Base-by-base conservation (phyloP, 106 monocot genomes). In the Allium sativum region DNA sequence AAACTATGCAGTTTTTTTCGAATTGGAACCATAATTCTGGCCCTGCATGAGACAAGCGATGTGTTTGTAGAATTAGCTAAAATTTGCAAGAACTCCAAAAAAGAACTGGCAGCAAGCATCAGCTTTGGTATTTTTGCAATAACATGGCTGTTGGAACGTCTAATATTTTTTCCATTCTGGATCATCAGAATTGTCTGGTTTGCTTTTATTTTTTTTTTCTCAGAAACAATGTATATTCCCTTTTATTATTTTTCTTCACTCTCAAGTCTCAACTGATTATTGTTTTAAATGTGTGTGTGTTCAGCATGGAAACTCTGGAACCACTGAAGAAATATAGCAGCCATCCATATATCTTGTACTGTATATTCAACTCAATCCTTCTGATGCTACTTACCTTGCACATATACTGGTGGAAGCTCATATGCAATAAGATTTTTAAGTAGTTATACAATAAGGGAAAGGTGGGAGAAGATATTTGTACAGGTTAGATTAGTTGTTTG, bases 381-480 rank as follows among this genome's bases (percentile, higher is more conserved):
- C 43, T 79, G 40, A 90, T 74, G 1, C 67, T 94, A 44, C 81
- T 94, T 54, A 68, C 79, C 0, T 90, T 94, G 65, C 94, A 94
- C 64, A 75, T 90, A 20, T 94, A 94, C 58, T 94, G 94, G 94
- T 81, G 94, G 86, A 77, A 90, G 65, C 77, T 94, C 41, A 94
- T 94, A 66, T 90, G 54, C 51, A 58, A 70, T 43, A 94, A 90
- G 94, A 79, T 94, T 57, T 71, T 65, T 48, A 81, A 56, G 42
- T 90, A 90, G 58, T 11, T 94, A 66, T 72, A 59, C 55, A 90
- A 89, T 58, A 78, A 59, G 73, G 94, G 94, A 59, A 81, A 89
- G 65, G 89, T 93, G 40, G 86, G 89, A 44, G 86, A 93, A 53
- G 93, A 93, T 67, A 83, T 93, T 50, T 77, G 93, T 54, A 89